Base-by-base conservation (phyloP, 2,329 filamentous ascomycete species). In the Aspergillus fischeri region DNA sequence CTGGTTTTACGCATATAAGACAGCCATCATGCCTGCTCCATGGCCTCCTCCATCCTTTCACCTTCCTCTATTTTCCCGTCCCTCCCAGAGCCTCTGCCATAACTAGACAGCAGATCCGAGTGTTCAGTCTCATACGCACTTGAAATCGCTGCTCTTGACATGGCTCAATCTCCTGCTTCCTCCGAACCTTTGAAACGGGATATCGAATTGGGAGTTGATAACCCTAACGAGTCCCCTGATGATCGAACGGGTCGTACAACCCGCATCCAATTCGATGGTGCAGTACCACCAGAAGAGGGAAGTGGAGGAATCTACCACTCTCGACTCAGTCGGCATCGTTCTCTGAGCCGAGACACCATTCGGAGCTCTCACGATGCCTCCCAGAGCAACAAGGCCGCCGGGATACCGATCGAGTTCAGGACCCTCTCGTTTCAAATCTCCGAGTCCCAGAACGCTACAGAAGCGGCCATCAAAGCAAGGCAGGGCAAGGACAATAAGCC, bases 371-470 rank as follows among this genome's bases (percentile, higher is more conserved):
- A 57, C 10, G 65, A 62, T 7, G 17, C 48, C 29, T 21, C 55
- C 10, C 56, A 58, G 14, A 61, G 47, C 54, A 58, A 58, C 32
- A 49, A 27, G 42, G 63, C 59, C 42, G 59, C 65, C 20, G 69
- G 68, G 2, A 63, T 74, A 20, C 71, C 70, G 1, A 73, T 74
- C 53, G 71, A 73, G 54, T 73, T 73, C 32, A 70, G 73, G 32
- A 75, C 73, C 5, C 65, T 76, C 25, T 75, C 74, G 4, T 69
- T 75, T 49, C 68, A 75, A 21, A 68, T 76, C 27, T 71, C 72
- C 8, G 72, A 75, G 51, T 74, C 74, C 8, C 72, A 75, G 52
- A 67, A 66, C 35, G 63, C 61, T 27, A 63, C 67, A 14, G 69
- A 72, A 25, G 64, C 73, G 7, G 58, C 58, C 3, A 28, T 60